phyloP scores from a whole-genome alignment of 441 rosid species.

The Omphalea diandra region DNA sequence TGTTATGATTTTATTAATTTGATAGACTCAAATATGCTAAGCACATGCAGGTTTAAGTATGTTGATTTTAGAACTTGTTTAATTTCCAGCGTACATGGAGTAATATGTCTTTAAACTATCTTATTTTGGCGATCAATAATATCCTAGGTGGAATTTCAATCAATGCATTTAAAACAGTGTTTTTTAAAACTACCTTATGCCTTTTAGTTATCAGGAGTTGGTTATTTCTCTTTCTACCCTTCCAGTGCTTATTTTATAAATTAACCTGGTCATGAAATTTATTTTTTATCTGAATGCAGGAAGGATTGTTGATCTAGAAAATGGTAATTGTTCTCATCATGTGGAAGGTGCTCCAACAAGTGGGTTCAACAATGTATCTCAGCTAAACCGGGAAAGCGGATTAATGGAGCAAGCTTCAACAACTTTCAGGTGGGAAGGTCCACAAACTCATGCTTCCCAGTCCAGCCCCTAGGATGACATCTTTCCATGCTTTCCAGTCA shows the following conservation, averaged over 20 bases:
- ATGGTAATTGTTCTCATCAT: conserved; percentile 23
- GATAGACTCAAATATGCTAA: not conserved
- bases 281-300: conserved; percentile 22
- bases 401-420: conserved; percentile 23
- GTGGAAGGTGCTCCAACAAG: conserved; percentile 15
- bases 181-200: not conserved
- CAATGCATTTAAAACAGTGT: not conserved
- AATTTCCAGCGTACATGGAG: not conserved
- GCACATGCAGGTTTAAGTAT: not conserved
- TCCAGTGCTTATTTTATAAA: conserved; percentile 1
- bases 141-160: conserved; percentile 1
- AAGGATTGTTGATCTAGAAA: conserved; percentile 27
- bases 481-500: conserved; percentile 24
- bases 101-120: not conserved
- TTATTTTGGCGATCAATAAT: not conserved
- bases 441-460: conserved; percentile 12
- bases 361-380: conserved; percentile 21
- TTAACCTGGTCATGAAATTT: conserved; percentile 8
- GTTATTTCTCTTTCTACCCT: not conserved
- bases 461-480: conserved; percentile 20
- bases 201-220: not conserved
- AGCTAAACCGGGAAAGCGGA: conserved; percentile 14
- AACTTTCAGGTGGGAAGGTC: conserved; percentile 24
- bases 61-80: not conserved
- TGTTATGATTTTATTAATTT: not conserved